Evolutionary conservation across 345 rosid genomes (phyloP).

Genomic region (Citrus australasica): DNA sequence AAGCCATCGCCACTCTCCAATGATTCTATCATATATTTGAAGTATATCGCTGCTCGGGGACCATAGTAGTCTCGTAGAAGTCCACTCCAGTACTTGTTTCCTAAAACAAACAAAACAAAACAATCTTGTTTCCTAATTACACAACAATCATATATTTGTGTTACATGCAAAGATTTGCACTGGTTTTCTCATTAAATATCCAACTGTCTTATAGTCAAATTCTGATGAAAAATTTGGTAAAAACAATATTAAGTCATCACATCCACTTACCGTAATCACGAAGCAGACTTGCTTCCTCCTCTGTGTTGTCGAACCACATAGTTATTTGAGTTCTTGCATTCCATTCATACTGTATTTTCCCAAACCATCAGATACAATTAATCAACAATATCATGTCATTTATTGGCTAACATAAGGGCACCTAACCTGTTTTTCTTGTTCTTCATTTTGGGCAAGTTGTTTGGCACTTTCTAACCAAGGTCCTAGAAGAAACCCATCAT

Average conservation of each 20-base stretch:
- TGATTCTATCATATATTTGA: slow-evolving; percentile 41
- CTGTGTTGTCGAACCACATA: slow-evolving; percentile 74
- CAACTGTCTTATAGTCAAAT: background rate
- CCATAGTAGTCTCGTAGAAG: slow-evolving; percentile 59
- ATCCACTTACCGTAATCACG: slow-evolving; percentile 53
- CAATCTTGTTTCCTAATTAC: slow-evolving; percentile 42
- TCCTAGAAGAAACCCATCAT: slow-evolving; percentile 64
- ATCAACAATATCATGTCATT: background rate
- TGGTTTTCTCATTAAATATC: background rate
- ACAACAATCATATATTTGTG: background rate
- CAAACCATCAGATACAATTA: background rate
- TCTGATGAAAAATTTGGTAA: background rate
- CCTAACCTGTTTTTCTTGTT: slow-evolving; percentile 51
- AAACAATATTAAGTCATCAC: background rate
- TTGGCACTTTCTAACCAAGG: slow-evolving; percentile 79
- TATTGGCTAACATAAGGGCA: no score
- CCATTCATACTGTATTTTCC: slow-evolving; percentile 58
- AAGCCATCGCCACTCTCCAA: slow-evolving; percentile 41
- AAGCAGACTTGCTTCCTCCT: slow-evolving; percentile 65
- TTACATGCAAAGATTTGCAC: background rate
- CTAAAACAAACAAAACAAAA: slow-evolving; percentile 19
- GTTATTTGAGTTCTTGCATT: slow-evolving; percentile 77
- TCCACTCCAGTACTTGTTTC: slow-evolving; percentile 78
- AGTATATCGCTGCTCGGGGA: slow-evolving; percentile 65
- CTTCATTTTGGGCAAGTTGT: slow-evolving; percentile 43